Conservation (phyloP, 768 basidiomycete genomes). For the Tricholoma sp. region DNA sequence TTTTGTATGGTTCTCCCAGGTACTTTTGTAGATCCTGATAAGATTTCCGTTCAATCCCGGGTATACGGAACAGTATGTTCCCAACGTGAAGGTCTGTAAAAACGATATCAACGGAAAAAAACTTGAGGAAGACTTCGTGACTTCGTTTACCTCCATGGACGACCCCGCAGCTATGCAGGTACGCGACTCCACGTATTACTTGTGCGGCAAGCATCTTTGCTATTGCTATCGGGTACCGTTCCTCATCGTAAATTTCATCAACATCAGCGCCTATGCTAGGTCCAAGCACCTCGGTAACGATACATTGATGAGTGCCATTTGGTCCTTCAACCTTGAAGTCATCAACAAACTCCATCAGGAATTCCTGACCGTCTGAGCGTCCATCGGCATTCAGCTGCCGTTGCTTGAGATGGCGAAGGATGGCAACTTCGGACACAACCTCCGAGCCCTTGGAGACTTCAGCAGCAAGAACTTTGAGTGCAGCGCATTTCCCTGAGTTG, state of each 20-base stretch:
- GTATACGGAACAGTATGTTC: neutral
- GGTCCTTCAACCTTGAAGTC: constrained; percentile 11
- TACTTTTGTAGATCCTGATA: neutral
- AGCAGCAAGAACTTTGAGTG: neutral
- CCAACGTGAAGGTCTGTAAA: neutral
- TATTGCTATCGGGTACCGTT: constrained; percentile 2
- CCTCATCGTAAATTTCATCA: constrained; percentile 6
- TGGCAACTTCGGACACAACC: neutral
- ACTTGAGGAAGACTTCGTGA: neutral
- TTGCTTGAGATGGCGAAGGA: neutral
- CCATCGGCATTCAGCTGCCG: neutral
- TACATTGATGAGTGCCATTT: constrained; percentile 12
- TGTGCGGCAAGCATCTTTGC: neutral
- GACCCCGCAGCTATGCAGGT: neutral
- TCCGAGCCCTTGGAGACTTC: neutral
- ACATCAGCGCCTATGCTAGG: constrained; percentile 5
- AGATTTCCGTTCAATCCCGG: neutral
- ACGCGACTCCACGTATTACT: neutral
- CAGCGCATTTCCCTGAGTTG: neutral
- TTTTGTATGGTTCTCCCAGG: neutral
- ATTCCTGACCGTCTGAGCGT: neutral
- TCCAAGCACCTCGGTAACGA: constrained; percentile 11
- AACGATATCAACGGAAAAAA: neutral
- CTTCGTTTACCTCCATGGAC: neutral
- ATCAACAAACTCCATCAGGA: constrained; percentile 4